Conservation (phyloP, 768 basidiomycete species). For the Coprinopsis strossmayeri region DNA sequence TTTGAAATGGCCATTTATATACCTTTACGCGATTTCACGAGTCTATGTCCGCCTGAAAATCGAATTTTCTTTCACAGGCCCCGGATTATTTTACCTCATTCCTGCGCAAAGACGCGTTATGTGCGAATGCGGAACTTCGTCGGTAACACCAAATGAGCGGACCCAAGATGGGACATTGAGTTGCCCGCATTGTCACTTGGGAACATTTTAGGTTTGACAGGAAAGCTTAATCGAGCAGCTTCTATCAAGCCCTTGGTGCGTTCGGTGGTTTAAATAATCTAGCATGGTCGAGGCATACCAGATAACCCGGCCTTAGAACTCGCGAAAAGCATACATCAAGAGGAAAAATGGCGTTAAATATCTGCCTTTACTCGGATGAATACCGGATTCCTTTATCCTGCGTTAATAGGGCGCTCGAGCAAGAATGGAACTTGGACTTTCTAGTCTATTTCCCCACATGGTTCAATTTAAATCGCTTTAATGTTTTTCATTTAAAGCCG, state of each 20-base stretch:
- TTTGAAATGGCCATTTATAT: not conserved
- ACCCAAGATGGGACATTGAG: not conserved
- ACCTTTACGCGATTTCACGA: too few species aligned
- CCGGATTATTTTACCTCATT: not conserved
- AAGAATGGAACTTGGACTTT: not conserved
- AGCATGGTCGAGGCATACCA: not conserved
- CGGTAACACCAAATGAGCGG: not conserved
- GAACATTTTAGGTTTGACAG: not conserved
- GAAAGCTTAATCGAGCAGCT: not conserved
- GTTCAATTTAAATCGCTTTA: not conserved
- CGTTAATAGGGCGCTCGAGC: not conserved
- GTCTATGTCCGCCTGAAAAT: not conserved
- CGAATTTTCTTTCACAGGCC: not conserved
- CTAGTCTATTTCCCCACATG: not conserved
- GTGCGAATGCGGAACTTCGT: conserved; percentile 1
- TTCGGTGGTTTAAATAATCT: not conserved
- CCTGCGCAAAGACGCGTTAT: not conserved
- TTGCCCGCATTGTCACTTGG: not conserved
- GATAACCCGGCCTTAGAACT: not conserved
- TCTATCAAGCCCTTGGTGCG: not conserved
- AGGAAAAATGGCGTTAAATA: conserved; percentile 1
- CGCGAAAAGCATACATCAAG: not conserved
- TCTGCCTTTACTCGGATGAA: not conserved
- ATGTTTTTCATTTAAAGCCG: not conserved
- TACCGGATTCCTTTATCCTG: not conserved